phyloP scores from a whole-genome alignment of 306 rosid genomes.

The Fagus crenata region DNA sequence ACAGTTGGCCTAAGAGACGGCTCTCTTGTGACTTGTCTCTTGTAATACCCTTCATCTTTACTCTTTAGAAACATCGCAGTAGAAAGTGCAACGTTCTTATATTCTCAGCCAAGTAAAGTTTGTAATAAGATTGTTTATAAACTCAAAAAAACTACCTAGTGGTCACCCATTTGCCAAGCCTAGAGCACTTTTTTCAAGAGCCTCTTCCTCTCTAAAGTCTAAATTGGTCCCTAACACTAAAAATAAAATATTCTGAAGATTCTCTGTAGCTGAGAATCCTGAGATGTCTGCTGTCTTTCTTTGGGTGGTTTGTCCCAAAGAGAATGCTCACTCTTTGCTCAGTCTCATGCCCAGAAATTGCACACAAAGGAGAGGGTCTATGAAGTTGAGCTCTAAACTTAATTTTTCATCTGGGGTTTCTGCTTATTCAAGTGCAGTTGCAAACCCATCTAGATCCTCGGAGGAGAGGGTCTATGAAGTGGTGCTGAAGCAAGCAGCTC shows the following conservation, averaged over 20 bases:
- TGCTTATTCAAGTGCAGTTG: conserved; percentile 56
- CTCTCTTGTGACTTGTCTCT: too few species aligned
- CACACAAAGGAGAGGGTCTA: conserved; percentile 29
- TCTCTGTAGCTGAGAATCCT: background rate
- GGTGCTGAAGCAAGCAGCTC: conserved; percentile 85
- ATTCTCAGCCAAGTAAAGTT: too few species aligned
- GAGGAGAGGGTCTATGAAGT: conserved; percentile 90
- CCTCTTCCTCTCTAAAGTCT: background rate
- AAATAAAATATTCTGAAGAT: background rate
- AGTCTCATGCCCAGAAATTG: conserved; percentile 40
- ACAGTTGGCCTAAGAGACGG: too few species aligned
- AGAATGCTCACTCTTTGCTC: conserved; percentile 44
- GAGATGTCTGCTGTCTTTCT: conserved; percentile 66
- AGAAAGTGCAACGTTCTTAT: too few species aligned
- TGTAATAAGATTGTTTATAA: too few species aligned
- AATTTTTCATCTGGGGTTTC: conserved; percentile 42
- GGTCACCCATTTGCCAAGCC: too few species aligned
- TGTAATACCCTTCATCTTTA: too few species aligned
- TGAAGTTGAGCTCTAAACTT: conserved; percentile 37
- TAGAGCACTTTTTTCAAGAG: too few species aligned
- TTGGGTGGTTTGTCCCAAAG: conserved; percentile 66
- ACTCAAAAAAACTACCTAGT: too few species aligned
- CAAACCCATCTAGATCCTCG: conserved; percentile 64
- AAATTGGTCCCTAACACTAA: background rate
- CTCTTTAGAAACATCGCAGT: too few species aligned